phyloP scores from a whole-genome alignment of 2,329 filamentous ascomycete species.

The Ceratocystiopsis sp. region DNA sequence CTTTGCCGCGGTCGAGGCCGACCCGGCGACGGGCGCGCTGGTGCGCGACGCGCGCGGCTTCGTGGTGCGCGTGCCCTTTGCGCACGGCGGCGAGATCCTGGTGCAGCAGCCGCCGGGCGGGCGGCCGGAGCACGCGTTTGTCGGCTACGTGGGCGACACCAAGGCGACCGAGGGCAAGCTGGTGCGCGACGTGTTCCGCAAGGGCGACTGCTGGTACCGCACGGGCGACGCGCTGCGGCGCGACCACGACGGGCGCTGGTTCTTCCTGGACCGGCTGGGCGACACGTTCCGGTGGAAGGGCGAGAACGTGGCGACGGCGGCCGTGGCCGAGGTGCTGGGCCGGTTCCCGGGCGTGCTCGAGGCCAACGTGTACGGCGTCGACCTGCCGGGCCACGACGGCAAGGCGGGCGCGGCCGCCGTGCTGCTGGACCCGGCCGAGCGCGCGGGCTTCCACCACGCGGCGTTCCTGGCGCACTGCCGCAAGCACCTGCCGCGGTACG shows the following conservation, averaged over 20 bases:
- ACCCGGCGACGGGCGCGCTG: constrained; percentile 51
- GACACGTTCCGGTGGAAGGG: constrained; percentile 70
- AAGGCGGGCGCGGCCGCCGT: constrained; percentile 52
- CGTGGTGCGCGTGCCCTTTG: constrained; percentile 43
- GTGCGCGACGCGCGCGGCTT: constrained; percentile 47
- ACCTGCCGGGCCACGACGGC: constrained; percentile 66
- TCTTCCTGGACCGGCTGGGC: constrained; percentile 50
- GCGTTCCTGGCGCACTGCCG: constrained; percentile 38
- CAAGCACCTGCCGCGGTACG: constrained; percentile 50
- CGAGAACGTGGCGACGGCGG: constrained; percentile 66
- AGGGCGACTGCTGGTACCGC: constrained; percentile 52
- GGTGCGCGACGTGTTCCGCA: constrained; percentile 43
- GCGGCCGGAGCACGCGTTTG: constrained; percentile 33
- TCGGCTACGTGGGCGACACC: constrained; percentile 53
- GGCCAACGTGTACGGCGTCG: constrained; percentile 74
- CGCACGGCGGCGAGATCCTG: constrained; percentile 59
- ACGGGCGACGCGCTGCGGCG: constrained; percentile 49
- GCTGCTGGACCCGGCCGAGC: constrained; percentile 7
- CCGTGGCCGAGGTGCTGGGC: constrained; percentile 60
- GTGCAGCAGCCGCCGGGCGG: constrained; percentile 33
- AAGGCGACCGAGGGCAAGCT: constrained; percentile 52
- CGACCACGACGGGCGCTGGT: constrained; percentile 47
- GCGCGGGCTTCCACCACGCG: constrained; percentile 35
- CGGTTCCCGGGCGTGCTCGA: constrained; percentile 50
- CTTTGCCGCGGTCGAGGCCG: constrained; percentile 50